These are phyloP conservation scores for Xerocomus minutiporus DNA, from an alignment of 1,284 basidiomycete genomes.

Conservation along the genomic window DNA sequence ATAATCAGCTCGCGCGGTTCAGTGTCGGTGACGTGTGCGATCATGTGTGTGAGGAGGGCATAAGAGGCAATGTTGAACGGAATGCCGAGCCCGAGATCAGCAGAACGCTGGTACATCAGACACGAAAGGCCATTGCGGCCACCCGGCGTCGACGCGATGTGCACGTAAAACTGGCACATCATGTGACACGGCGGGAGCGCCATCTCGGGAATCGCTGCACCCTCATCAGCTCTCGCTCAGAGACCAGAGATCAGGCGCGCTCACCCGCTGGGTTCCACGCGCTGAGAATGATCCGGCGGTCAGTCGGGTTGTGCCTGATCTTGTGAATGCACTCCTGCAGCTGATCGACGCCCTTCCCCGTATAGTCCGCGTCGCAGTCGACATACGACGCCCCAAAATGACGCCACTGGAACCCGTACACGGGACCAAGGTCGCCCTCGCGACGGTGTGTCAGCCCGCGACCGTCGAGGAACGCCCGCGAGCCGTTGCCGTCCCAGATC, in stretches of 20 bases:
- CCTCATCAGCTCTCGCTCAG: not conserved
- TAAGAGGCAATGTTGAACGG: constrained; percentile 99
- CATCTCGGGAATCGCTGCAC: constrained; percentile 84
- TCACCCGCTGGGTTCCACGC: constrained; percentile 97
- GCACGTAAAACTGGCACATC: constrained; percentile 98
- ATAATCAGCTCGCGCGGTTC: constrained; percentile 87
- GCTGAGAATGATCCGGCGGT: constrained; percentile 91
- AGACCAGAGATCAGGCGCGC: constrained; percentile 14
- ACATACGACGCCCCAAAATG: constrained; percentile 93
- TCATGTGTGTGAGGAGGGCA: constrained; percentile 94
- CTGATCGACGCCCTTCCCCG: constrained; percentile 92
- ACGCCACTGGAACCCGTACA: constrained; percentile 99
- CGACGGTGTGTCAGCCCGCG: constrained; percentile 80
- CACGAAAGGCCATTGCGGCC: constrained; percentile 79
- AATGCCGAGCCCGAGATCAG: constrained; percentile 93
- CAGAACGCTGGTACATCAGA: constrained; percentile 97
- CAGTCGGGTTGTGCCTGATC: constrained; percentile 91
- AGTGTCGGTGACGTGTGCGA: constrained; percentile 86
- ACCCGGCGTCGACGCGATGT: constrained; percentile 60
- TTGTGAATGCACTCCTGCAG: constrained; percentile 83
- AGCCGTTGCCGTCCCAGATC: constrained; percentile 98
- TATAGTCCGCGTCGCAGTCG: constrained; percentile 80
- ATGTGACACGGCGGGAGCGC: constrained; percentile 98
- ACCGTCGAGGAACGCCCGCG: constrained; percentile 79
- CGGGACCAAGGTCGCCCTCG: constrained; percentile 92